Base-by-base conservation (phyloP, 495 filamentous ascomycete species). In the Sabuloglossum arenarium region DNA sequence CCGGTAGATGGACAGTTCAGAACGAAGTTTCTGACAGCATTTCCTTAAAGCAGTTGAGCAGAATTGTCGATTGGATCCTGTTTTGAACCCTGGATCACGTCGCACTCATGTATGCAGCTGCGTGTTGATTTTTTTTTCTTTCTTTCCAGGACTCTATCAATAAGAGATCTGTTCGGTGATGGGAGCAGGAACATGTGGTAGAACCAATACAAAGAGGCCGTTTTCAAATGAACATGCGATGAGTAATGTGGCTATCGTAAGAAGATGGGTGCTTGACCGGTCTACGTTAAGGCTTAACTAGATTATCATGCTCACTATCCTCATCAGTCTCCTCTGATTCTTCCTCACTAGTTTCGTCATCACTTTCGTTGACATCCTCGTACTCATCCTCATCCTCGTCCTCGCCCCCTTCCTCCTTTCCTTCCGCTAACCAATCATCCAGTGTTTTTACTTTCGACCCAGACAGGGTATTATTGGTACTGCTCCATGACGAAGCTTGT, bases 371-470 rank as follows among this genome's bases (percentile, higher is more conserved):
- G 60, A 70, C 57, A 67, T 70, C 16, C 62, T 65, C 66, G 1
- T 69, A 61, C 30, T 75, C 73, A 1, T 76, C 75, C 16, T 75
- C 75, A 0, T 66, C 65, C 28, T 73, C 73, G 12, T 71, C 65
- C 53, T 70, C 71, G 23, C 68, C 68, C 39, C 73, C 73, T 31
- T 64, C 69, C 32, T 71, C 71, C 21, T 61, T 65, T 19, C 79
- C 79, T 55, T 86, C 85, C 24, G 75, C 82, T 56, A 96, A 71
- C 87, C 91, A 97, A 65, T 94, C 84, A 71, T 95, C 84, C 61
- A 96, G 70, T 21, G 77, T 82, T 77, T 89, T 94, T 63, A 69
- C 62, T 72, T 78, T 59, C 61, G 51, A 25, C 56, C 68, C 71
- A 10, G 54, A 10, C 31, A 46, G 24, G 8, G 52, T 10, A 21